Percentiles rank a stretch among this genome's conserved stretches.
These are phyloP conservation scores for Rutstroemia sydowiana DNA, from an alignment of 2,329 filamentous ascomycete genomes.

Conservation along the genomic window DNA sequence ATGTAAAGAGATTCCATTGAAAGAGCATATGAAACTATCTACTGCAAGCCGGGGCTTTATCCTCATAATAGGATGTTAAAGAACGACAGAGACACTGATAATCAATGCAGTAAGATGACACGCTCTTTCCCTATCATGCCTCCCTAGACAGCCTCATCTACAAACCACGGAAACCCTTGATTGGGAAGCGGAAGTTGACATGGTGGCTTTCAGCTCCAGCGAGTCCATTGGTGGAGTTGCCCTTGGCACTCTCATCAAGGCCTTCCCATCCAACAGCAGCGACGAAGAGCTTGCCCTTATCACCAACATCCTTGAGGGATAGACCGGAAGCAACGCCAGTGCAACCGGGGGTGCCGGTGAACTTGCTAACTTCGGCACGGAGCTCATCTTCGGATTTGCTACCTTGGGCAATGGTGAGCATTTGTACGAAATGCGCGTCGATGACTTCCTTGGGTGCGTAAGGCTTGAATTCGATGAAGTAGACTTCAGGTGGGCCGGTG, in stretches of 20 bases:
- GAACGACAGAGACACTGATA: not conserved
- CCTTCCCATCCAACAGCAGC: not conserved
- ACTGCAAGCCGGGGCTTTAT: too few relatives aligned
- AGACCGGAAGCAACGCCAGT: constrained; percentile 19
- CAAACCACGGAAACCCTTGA: not conserved
- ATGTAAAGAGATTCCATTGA: not conserved
- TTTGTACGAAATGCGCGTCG: constrained; percentile 29
- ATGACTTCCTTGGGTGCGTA: constrained; percentile 27
- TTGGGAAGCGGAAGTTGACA: not conserved
- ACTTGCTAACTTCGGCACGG: constrained; percentile 19
- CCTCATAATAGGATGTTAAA: not conserved
- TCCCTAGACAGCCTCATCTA: not conserved
- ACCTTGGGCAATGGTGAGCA: constrained; percentile 38
- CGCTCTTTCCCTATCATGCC: too few relatives aligned
- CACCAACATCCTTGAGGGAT: not conserved
- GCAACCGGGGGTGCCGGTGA: constrained; percentile 20
- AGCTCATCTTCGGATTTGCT: constrained; percentile 32
- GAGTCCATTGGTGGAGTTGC: not conserved
- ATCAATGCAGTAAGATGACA: not conserved
- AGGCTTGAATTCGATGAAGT: constrained; percentile 25
- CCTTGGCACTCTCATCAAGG: not conserved
- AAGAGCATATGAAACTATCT: not conserved
- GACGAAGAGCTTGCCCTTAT: not conserved
- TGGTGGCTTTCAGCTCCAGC: not conserved
- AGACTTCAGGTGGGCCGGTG: constrained; percentile 18